phyloP scores from a whole-genome alignment of 805 yeast genomes.

The Jamesozyma jinghongensis region DNA sequence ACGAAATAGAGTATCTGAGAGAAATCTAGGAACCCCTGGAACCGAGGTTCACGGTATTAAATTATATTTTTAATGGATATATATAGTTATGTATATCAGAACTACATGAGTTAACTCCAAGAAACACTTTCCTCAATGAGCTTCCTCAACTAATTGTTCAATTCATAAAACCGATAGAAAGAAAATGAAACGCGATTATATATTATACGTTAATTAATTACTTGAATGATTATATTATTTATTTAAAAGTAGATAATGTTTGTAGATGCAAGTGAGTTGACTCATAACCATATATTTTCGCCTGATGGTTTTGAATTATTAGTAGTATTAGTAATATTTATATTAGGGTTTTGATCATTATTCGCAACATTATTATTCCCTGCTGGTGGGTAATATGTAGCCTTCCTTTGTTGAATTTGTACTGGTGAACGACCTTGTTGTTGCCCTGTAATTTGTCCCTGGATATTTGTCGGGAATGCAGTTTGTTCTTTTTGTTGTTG shows the following conservation, averaged over 20 bases:
- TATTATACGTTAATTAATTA: neutral
- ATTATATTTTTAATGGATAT: too few species aligned
- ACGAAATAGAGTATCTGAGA: too few species aligned
- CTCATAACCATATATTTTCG: constrained; percentile 21
- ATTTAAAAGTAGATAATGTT: neutral
- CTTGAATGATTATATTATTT: neutral
- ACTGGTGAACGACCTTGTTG: constrained; percentile 13
- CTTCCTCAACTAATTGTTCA: too few species aligned
- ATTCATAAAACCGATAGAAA: too few species aligned
- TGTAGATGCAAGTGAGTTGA: neutral
- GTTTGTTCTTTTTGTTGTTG: constrained; percentile 12
- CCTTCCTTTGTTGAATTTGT: constrained; percentile 14
- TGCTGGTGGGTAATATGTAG: constrained; percentile 17
- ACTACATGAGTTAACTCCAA: too few species aligned
- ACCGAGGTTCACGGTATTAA: too few species aligned
- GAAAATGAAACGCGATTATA: too few species aligned
- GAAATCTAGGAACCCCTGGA: too few species aligned
- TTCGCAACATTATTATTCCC: neutral
- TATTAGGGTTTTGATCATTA: constrained; percentile 9
- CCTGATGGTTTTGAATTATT: constrained; percentile 16
- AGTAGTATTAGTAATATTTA: constrained; percentile 9
- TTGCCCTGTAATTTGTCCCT: constrained; percentile 9
- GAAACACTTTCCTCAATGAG: too few species aligned
- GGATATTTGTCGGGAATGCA: neutral
- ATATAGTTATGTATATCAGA: too few species aligned